These are phyloP conservation scores for Tolypocladium tropicale DNA, from an alignment of 2,329 filamentous ascomycete species.

Conservation along the genomic window DNA sequence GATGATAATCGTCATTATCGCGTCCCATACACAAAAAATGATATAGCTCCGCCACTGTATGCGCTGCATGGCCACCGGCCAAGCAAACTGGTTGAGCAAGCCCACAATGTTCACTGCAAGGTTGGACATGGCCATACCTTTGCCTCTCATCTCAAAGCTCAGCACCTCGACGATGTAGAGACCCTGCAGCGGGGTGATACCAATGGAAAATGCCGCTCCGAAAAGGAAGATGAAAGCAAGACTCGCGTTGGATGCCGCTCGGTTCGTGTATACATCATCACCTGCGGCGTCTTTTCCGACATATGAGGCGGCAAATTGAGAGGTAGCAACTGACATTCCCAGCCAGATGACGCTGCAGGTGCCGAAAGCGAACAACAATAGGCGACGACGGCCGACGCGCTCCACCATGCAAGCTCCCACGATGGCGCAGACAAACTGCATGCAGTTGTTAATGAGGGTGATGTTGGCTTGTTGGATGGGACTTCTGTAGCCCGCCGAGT, in stretches of 20 bases:
- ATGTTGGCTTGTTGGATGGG: neutral
- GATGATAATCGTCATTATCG: neutral
- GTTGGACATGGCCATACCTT: neutral
- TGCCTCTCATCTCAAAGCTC: neutral
- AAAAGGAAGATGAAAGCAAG: neutral
- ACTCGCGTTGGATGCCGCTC: neutral
- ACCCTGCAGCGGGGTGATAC: neutral
- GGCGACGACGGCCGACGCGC: neutral
- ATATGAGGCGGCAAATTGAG: neutral
- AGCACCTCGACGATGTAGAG: neutral
- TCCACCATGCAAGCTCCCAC: neutral
- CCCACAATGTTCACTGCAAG: neutral
- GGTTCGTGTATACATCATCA: neutral
- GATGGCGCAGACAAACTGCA: neutral
- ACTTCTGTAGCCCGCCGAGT: neutral
- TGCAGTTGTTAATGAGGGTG: neutral
- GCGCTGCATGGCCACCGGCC: neutral
- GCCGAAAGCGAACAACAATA: neutral
- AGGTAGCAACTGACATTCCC: neutral
- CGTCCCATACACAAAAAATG: neutral
- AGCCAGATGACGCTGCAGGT: neutral
- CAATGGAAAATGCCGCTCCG: neutral
- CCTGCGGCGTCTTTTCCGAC: neutral
- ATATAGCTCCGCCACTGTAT: neutral
- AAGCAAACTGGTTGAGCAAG: neutral